Conservation (phyloP, 352 stramenopile species). For the Pilasporangium apinafurcum region DNA sequence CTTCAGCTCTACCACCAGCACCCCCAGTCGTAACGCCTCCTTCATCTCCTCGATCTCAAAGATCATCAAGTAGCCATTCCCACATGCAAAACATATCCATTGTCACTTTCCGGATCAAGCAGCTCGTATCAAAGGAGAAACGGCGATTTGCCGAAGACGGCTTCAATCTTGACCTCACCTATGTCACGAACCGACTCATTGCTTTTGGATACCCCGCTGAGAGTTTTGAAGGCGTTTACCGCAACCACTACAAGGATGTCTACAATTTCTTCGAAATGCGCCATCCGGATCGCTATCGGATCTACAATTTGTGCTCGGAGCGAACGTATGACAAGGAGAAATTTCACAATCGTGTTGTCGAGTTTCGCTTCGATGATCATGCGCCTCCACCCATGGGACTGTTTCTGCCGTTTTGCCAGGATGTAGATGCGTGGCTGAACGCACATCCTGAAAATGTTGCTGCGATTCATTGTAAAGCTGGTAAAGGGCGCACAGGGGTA, state of each 20-base stretch:
- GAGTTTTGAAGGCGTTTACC: conserved; percentile 84
- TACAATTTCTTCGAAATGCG: conserved; percentile 86
- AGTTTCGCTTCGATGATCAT: conserved; percentile 88
- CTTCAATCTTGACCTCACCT: conserved; percentile 91
- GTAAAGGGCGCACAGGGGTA: conserved; percentile 85
- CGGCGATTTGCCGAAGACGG: conserved; percentile 78
- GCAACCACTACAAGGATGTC: conserved; percentile 89
- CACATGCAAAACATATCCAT: conserved; percentile 33
- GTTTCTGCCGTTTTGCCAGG: conserved; percentile 62
- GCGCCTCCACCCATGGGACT: conserved; percentile 71
- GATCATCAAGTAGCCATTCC: conserved; percentile 13
- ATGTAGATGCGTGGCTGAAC: conserved; percentile 51
- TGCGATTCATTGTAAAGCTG: conserved; percentile 89
- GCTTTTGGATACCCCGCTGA: conserved; percentile 86
- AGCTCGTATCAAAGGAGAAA: conserved; percentile 90
- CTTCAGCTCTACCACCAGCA: neutral
- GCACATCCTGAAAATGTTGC: conserved; percentile 67
- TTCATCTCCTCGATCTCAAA: conserved; percentile 1
- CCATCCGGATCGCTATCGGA: conserved; percentile 71
- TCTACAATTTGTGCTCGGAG: conserved; percentile 92
- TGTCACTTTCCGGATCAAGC: conserved; percentile 55
- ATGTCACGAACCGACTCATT: conserved; percentile 84
- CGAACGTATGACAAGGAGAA: conserved; percentile 73
- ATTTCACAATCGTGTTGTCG: conserved; percentile 62
- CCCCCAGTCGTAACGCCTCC: too few relatives aligned